phyloP scores from a whole-genome alignment of 495 filamentous ascomycete genomes.

The Penicillium bialowiezense region DNA sequence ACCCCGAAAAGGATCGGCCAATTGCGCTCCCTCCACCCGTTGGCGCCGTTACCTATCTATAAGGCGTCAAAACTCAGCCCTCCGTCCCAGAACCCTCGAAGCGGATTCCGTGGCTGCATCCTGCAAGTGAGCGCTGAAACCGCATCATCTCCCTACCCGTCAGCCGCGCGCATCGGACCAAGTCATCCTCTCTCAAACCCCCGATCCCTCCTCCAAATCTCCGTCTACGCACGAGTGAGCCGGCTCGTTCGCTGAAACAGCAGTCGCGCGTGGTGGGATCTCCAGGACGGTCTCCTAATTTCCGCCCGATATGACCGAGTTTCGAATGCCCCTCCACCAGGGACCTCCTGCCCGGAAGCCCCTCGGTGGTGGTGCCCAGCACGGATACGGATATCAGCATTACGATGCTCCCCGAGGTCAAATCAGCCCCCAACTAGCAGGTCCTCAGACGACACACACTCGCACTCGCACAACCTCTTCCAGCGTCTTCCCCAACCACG shows the following conservation, averaged over 20 bases:
- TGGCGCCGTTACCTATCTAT: neutral
- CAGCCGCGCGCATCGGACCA: constrained; percentile 23
- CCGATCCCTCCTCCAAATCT: neutral
- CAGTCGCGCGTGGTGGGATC: constrained; percentile 7
- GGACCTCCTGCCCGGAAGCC: constrained; percentile 37
- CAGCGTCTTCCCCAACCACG: constrained; percentile 47
- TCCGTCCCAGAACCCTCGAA: constrained; percentile 4
- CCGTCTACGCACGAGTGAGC: constrained; percentile 5
- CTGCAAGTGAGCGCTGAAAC: constrained; percentile 21
- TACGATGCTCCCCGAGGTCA: constrained; percentile 31
- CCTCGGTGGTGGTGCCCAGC: constrained; percentile 21
- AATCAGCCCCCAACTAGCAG: constrained; percentile 29
- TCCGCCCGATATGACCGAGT: constrained; percentile 43
- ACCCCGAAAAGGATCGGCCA: constrained; percentile 7
- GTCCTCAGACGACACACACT: constrained; percentile 40
- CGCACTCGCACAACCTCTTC: constrained; percentile 62
- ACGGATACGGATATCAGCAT: constrained; percentile 31
- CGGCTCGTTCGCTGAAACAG: neutral
- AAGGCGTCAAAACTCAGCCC: constrained; percentile 3
- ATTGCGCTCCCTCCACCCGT: constrained; percentile 7
- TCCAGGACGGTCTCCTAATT: constrained; percentile 30
- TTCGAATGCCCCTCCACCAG: constrained; percentile 40
- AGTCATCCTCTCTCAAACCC: neutral
- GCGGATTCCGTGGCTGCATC: constrained; percentile 8
- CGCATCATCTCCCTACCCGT: constrained; percentile 18